Percentiles rank a stretch among this genome's conserved stretches.
phyloP scores from a whole-genome alignment of 108 stramenopile genomes.

The Mediolabrus comicus region DNA sequence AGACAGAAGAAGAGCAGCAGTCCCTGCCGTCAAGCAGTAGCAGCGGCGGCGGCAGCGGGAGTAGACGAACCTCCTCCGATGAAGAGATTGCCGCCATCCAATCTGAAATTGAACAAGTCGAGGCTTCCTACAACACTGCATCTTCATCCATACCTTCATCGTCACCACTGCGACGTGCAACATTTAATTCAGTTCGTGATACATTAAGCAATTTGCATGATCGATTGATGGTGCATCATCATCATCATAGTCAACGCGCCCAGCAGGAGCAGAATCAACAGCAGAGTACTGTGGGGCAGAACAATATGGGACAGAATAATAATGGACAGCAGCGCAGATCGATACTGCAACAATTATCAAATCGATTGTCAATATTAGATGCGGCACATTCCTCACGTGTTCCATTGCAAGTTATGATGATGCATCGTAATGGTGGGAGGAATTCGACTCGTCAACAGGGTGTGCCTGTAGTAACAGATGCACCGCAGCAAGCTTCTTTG shows the following conservation, averaged over 20 bases:
- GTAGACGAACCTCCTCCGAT: not conserved
- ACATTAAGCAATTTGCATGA: slow-evolving; percentile 49
- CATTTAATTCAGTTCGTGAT: slow-evolving; percentile 59
- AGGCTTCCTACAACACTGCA: not conserved
- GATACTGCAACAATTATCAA: slow-evolving; percentile 36
- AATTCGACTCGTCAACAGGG: not conserved
- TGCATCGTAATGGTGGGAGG: slow-evolving; percentile 1
- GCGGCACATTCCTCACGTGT: slow-evolving; percentile 57
- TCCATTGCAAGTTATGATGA: slow-evolving; percentile 49
- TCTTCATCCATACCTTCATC: not conserved
- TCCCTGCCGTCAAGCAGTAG: not conserved
- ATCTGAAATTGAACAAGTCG: slow-evolving; percentile 11
- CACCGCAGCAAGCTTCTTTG: not conserved
- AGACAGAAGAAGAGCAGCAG: not conserved
- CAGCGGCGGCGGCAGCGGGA: not conserved
- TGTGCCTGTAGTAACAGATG: not conserved
- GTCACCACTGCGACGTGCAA: slow-evolving; percentile 35
- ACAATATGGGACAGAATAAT: slow-evolving; percentile 2
- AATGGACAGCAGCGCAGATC: slow-evolving; percentile 2
- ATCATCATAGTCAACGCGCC: not conserved
- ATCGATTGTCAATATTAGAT: slow-evolving; percentile 55
- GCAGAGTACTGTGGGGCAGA: too few relatives aligned
- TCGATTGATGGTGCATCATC: slow-evolving; percentile 26
- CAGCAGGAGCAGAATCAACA: not conserved
- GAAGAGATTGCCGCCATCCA: slow-evolving; percentile 13